Evolutionary conservation across 768 basidiomycete genomes (phyloP).

Genomic region (Leucocoprinus leucothites): DNA sequence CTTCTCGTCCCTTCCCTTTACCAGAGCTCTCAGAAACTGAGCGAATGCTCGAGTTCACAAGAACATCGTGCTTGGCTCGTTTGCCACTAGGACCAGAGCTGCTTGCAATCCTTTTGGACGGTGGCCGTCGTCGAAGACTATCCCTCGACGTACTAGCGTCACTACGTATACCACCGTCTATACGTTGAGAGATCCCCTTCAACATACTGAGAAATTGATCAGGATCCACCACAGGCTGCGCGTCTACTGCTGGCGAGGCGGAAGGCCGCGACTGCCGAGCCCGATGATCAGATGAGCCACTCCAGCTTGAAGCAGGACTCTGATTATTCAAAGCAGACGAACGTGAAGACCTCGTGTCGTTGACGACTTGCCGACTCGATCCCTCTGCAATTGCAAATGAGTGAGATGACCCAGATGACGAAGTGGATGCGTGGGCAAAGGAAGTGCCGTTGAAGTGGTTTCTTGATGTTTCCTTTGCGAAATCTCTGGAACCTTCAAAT

Average conservation of each 20-base stretch:
- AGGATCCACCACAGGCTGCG: constrained; percentile 15
- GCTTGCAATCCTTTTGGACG: constrained; percentile 4
- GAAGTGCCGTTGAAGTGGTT: too few relatives aligned
- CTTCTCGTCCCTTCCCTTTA: constrained; percentile 4
- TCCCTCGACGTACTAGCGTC: constrained; percentile 9
- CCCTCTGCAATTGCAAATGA: too few relatives aligned
- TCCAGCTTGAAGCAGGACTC: too few relatives aligned
- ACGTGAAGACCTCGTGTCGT: too few relatives aligned
- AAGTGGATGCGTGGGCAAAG: too few relatives aligned
- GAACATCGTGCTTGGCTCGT: constrained; percentile 8
- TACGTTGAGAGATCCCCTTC: constrained; percentile 32
- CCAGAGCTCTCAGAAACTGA: background rate
- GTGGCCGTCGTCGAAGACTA: background rate
- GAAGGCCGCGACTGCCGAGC: background rate
- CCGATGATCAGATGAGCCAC: constrained; percentile 6
- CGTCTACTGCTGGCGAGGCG: background rate
- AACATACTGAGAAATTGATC: constrained; percentile 27
- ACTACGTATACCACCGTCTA: constrained; percentile 25
- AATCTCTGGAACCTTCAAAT: too few relatives aligned
- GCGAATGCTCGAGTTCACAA: background rate
- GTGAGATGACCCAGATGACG: too few relatives aligned
- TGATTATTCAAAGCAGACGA: too few relatives aligned
- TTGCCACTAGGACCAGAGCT: constrained; percentile 1
- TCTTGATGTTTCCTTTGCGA: too few relatives aligned
- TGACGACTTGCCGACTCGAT: too few relatives aligned